Percentiles rank a stretch among this genome's conserved stretches.
These are phyloP conservation scores for Scedosporium aurantiacum DNA, from an alignment of 2,329 filamentous ascomycete genomes.

Conservation along the genomic window DNA sequence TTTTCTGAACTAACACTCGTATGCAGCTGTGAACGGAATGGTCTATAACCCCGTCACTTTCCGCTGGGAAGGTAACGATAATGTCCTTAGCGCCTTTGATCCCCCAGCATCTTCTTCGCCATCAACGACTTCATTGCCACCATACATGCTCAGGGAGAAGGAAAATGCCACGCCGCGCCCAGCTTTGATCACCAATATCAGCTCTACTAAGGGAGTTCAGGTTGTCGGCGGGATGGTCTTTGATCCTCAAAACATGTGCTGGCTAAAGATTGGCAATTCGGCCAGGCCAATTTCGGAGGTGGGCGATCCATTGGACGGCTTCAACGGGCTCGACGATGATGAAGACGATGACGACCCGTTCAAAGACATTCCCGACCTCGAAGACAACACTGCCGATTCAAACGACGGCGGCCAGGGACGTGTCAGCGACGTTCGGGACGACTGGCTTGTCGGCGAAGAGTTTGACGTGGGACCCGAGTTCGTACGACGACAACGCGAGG, in stretches of 20 bases:
- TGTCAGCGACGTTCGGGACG: conserved; percentile 54
- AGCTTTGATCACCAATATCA: conserved; percentile 86
- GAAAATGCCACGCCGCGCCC: conserved; percentile 51
- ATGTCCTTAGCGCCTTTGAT: conserved; percentile 70
- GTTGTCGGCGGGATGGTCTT: conserved; percentile 98
- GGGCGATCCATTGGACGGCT: conserved; percentile 49
- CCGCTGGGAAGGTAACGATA: conserved; percentile 95
- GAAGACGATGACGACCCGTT: conserved; percentile 82
- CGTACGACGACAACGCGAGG: conserved; percentile 74
- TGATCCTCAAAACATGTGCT: conserved; percentile 93
- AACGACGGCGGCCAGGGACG: conserved; percentile 36
- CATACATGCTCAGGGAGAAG: conserved; percentile 38
- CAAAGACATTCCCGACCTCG: conserved; percentile 85
- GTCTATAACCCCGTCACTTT: conserved; percentile 80
- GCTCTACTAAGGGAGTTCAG: conserved; percentile 73
- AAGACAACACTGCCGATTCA: conserved; percentile 50
- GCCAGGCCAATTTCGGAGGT: conserved; percentile 36
- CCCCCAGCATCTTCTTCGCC: conserved; percentile 43
- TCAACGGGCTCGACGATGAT: conserved; percentile 52
- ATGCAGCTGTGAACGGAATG: conserved; percentile 84
- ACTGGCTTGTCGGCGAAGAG: conserved; percentile 86
- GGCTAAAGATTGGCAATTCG: conserved; percentile 62
- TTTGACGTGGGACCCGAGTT: conserved; percentile 97
- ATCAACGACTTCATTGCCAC: conserved; percentile 30
- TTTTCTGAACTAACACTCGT: not conserved